Evolutionary conservation across 2,329 filamentous ascomycete genomes (phyloP).

Genomic region (Fusarium pseudonygamai): DNA sequence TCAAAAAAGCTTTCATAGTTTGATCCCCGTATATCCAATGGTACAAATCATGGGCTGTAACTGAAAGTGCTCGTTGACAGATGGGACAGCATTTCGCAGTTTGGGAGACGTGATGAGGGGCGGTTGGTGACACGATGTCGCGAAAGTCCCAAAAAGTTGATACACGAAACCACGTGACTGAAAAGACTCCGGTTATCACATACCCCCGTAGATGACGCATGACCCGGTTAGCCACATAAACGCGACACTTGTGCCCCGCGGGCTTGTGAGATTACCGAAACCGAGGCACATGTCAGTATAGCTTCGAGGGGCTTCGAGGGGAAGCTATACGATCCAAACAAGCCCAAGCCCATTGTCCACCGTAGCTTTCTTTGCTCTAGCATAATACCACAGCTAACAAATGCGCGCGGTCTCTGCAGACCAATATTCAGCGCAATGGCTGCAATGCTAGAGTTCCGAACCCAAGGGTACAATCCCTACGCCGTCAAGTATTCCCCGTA

Average conservation of each 20-base stretch:
- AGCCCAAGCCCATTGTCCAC: constrained; percentile 4
- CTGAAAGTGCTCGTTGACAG: background rate
- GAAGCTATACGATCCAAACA: no score
- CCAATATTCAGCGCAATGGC: constrained; percentile 48
- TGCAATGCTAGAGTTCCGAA: constrained; percentile 93
- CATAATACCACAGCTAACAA: constrained; percentile 21
- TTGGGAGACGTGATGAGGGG: background rate
- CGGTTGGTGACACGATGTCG: background rate
- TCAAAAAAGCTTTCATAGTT: constrained; percentile 68
- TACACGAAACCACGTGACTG: constrained; percentile 45
- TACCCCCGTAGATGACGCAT: constrained; percentile 20
- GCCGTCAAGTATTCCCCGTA: constrained; percentile 98
- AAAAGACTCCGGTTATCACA: constrained; percentile 27
- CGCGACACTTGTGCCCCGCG: constrained; percentile 33
- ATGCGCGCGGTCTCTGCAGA: constrained; percentile 32
- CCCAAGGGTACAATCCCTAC: constrained; percentile 93
- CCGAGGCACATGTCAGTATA: constrained; percentile 50
- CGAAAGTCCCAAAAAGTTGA: background rate
- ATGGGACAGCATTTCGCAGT: background rate
- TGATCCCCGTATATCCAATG: background rate
- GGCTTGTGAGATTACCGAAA: constrained; percentile 45
- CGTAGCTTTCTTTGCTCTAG: constrained; percentile 7
- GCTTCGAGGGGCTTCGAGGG: background rate
- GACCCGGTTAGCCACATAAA: constrained; percentile 29
- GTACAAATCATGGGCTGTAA: background rate